Conservation (phyloP, 345 rosid genomes). For the Dimocarpus longan region DNA sequence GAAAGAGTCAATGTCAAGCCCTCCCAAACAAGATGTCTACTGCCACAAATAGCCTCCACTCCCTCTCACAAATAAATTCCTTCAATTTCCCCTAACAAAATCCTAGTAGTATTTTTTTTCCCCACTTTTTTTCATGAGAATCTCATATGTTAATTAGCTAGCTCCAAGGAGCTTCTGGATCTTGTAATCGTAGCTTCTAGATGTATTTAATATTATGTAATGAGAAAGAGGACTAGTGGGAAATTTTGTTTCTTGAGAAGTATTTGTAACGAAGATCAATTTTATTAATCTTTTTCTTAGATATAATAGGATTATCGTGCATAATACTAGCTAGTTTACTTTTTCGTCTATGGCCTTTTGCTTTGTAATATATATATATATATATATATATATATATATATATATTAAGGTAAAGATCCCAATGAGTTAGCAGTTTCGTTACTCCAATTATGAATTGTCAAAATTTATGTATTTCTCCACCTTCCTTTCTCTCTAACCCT, state of each 20-base stretch:
- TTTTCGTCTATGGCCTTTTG: too few relatives aligned
- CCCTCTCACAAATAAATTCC: not conserved
- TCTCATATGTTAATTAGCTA: not conserved
- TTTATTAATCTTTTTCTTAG: not conserved
- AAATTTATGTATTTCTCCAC: too few relatives aligned
- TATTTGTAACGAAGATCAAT: not conserved
- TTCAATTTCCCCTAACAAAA: slow-evolving; percentile 1
- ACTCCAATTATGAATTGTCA: too few relatives aligned
- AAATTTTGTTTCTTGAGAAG: not conserved
- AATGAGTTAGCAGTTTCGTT: too few relatives aligned
- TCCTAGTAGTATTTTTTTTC: not conserved
- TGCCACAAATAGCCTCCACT: not conserved
- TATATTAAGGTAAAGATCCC: too few relatives aligned
- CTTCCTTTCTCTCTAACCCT: too few relatives aligned
- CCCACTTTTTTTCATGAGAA: slow-evolving; percentile 22
- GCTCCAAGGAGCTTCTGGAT: not conserved
- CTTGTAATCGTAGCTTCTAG: not conserved
- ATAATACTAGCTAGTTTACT: too few relatives aligned
- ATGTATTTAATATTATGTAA: not conserved
- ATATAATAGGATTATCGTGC: too few relatives aligned
- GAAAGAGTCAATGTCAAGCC: slow-evolving; percentile 30
- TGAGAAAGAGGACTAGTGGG: not conserved
- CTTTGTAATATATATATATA: too few relatives aligned
- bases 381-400: too few relatives aligned
- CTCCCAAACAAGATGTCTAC: slow-evolving; percentile 6